Conservation (phyloP, 2,329 filamentous ascomycete species). For the Graphilbum fragrans region DNA sequence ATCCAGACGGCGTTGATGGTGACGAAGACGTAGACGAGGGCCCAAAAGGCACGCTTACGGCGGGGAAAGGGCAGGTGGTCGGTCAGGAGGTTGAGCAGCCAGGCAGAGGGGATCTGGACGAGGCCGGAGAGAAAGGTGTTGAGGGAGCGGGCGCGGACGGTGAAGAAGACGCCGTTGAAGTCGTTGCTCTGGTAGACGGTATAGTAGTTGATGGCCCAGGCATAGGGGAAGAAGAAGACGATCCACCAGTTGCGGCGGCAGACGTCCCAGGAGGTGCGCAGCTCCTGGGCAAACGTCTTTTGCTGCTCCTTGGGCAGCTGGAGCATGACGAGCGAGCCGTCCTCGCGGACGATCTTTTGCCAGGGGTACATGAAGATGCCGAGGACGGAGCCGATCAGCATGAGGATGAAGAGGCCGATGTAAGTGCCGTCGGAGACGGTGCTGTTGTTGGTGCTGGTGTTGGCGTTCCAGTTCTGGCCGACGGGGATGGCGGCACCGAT, state of each 20-base stretch:
- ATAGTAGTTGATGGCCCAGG: too few species aligned
- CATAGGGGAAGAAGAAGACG: constrained; percentile 59
- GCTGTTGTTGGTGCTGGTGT: constrained; percentile 2
- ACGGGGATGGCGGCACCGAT: constrained; percentile 15
- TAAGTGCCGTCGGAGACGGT: constrained; percentile 16
- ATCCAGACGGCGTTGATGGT: too few species aligned
- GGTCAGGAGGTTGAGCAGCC: too few species aligned
- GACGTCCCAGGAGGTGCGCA: background rate
- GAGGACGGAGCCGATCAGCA: constrained; percentile 9
- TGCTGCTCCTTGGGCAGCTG: background rate
- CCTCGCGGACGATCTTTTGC: constrained; percentile 4
- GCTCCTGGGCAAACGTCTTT: constrained; percentile 1
- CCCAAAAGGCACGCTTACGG: too few species aligned
- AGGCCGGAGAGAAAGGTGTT: too few species aligned
- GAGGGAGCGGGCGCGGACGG: too few species aligned
- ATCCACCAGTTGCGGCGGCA: background rate
- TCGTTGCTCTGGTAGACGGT: too few species aligned
- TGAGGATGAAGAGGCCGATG: constrained; percentile 15
- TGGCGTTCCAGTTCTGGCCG: constrained; percentile 8
- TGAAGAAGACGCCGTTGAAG: too few species aligned
- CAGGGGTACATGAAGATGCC: constrained; percentile 10
- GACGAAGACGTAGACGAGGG: too few species aligned
- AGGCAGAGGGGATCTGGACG: too few species aligned
- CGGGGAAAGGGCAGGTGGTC: too few species aligned
- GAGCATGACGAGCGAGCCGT: constrained; percentile 3